Evolutionary conservation across 106 monocot genomes (phyloP), one percentile per base, ranked within the genome.

Genomic region (Allium cepa): DNA sequence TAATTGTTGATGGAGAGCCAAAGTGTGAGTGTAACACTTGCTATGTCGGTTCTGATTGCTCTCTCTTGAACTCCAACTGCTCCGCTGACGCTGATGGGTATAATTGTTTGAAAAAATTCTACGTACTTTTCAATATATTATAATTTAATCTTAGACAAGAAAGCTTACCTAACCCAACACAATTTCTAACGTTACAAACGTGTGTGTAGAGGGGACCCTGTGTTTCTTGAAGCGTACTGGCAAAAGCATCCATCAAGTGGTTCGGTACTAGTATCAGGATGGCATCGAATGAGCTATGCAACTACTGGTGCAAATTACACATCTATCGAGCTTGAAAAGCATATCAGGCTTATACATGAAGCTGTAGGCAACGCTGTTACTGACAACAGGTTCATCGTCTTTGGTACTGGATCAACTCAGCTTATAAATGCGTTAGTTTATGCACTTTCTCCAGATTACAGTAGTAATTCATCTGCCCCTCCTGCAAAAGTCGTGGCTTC

Each of bases 211-310:
- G 94, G 94, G 7, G 81, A 94, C 63, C 94, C 89, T 3, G 3
- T 82, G 64, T 90, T 87, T 64, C 46, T 94, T 61, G 86, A 94
- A 70, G 82, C 86, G 7, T 94, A 94, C 82, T 94, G 93, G 93
- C 75, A 16, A 79, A 64, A 26, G 46, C 81, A 90, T 47, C 79
- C 86, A 0, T 76, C 77, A 1, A 46, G 26, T 26, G 75, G 94
- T 36, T 76, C 87, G 9, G 87, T 94, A 13, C 57, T 90, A 52
- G 11, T 94, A 9, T 53, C 90, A 9, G 90, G 84, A 17, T 90
- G 90, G 90, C 89, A 90, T 67, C 80, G 90, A 51, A 84, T 94
- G 94, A 84, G 84, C 74, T 90, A 94, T 75, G 2, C 1, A 1
- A 58, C 76, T 62, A 73, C 75, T 56, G 79, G 77, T 12, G 66